Percentiles rank a stretch among this genome's conserved stretches.
phyloP scores from a whole-genome alignment of 2,329 filamentous ascomycete species.

The Penicillium sp. region DNA sequence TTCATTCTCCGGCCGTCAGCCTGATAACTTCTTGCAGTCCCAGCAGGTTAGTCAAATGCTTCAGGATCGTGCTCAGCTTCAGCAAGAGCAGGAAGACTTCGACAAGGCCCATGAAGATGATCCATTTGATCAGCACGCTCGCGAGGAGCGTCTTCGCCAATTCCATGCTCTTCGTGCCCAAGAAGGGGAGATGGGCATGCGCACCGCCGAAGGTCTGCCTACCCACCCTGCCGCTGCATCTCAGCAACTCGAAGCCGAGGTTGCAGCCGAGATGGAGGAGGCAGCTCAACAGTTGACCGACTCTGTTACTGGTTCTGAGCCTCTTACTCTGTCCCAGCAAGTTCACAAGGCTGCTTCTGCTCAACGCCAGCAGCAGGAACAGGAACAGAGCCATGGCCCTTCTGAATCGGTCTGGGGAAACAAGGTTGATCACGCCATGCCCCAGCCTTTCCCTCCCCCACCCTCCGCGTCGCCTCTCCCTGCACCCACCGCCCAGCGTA shows the following conservation, averaged over 20 bases:
- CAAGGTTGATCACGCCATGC: slow-evolving; percentile 63
- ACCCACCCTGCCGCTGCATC: slow-evolving; percentile 37
- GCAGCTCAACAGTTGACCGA: slow-evolving; percentile 20
- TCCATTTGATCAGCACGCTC: slow-evolving; percentile 50
- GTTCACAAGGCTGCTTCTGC: slow-evolving; percentile 67
- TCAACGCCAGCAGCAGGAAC: slow-evolving; percentile 36
- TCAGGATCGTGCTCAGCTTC: slow-evolving; percentile 58
- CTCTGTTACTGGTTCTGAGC: slow-evolving; percentile 33
- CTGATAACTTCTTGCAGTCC: slow-evolving; percentile 47
- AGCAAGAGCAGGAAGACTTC: slow-evolving; percentile 60
- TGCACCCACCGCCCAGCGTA: slow-evolving; percentile 83
- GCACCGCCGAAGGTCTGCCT: slow-evolving; percentile 40
- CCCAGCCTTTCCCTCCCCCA: slow-evolving; percentile 65
- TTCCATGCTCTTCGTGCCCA: slow-evolving; percentile 77
- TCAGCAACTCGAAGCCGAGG: slow-evolving; percentile 26
- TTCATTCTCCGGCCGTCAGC: slow-evolving; percentile 46
- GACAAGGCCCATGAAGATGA: slow-evolving; percentile 42
- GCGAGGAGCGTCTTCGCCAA: slow-evolving; percentile 71
- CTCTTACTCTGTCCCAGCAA: slow-evolving; percentile 76
- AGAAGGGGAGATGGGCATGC: slow-evolving; percentile 53
- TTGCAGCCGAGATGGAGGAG: slow-evolving; percentile 18
- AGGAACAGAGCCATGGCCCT: slow-evolving; percentile 40
- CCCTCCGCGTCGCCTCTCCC: slow-evolving; percentile 78
- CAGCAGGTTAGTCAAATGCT: slow-evolving; percentile 60
- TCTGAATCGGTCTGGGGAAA: slow-evolving; percentile 53